Evolutionary conservation across 371 early-diverging fungal genomes (phyloP), one percentile per base, ranked within the genome.

Genomic region (Nematocida sp.): DNA sequence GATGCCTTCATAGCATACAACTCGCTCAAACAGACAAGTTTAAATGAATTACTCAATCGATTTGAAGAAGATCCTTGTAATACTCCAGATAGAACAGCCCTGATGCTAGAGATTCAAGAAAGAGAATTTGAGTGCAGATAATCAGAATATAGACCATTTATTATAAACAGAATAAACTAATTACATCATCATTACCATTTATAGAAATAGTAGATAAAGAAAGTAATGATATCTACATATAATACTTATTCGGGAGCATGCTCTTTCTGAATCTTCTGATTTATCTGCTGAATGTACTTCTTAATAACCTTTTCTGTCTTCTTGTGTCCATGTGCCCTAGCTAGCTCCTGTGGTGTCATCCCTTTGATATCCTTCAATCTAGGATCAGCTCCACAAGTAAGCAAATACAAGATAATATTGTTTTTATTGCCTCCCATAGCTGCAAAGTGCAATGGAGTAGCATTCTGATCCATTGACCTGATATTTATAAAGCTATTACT

Each of bases 391-490:
- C 74, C 74, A 34, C 48, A 70, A 7, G 74, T 11, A 5, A 70
- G 62, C 9, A 70, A 31, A 49, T 70, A 70, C 35, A 70, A 61
- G 19, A 70, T 70, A 4, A 70, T 57, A 35, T 70, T 70, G 60
- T 70, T 70, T 32, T 32, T 70, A 31, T 70, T 70, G 23, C 74
- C 74, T n/a, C 74, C 74, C 5, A 70, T 75, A 0, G 74, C 74
- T 21, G 74, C 74, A 60, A 41, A 70, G 48, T 70, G 74, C 29
- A 70, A 29, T 9, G 74, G 74, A 15, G 74, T 70, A 11, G 74
- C 74, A 3, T 23, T 29, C 4, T 70, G 25, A 35, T 70, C 74
- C 2, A 57, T 27, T 13, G 74, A 70, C 38, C 74, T 29, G 35
- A 60, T 41, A 35, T 70, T 70, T 27, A 70, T 57, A 51, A 57